phyloP scores from a whole-genome alignment of 208 protist genomes.

The Wallacemonas sp. region DNA sequence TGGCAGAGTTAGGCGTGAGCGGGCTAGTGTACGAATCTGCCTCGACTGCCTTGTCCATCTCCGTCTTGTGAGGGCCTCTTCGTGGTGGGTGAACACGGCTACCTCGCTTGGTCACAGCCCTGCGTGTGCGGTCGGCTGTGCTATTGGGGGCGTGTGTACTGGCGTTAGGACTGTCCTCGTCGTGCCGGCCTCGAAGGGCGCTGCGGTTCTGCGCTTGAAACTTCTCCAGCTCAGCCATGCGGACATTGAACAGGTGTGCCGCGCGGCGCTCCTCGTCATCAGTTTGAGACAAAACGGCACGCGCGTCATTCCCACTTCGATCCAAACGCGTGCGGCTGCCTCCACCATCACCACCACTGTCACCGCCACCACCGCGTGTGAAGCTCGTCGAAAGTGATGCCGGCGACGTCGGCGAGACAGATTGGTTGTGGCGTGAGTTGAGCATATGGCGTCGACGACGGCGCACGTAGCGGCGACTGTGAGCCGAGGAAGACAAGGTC shows the following conservation, averaged over 20 bases:
- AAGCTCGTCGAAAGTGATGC: background rate
- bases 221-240: background rate
- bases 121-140: background rate
- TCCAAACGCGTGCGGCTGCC: background rate
- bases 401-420: background rate
- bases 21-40: background rate
- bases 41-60: background rate
- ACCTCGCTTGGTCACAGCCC: background rate
- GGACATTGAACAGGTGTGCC: background rate
- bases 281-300: background rate
- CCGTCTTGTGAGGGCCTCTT: background rate
- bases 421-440: background rate
- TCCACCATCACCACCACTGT: background rate
- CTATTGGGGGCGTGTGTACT: background rate
- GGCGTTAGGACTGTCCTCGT: too few species aligned
- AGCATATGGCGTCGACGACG: background rate
- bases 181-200: background rate
- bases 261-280: conserved; percentile 8
- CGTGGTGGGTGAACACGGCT: background rate
- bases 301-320: background rate
- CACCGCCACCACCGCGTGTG: background rate
- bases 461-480: conserved; percentile 12
- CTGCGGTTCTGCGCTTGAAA: background rate
- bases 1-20: background rate
- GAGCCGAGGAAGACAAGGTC: background rate